Conservation (phyloP, 345 rosid genomes). For the Cardamine resedifolia region DNA sequence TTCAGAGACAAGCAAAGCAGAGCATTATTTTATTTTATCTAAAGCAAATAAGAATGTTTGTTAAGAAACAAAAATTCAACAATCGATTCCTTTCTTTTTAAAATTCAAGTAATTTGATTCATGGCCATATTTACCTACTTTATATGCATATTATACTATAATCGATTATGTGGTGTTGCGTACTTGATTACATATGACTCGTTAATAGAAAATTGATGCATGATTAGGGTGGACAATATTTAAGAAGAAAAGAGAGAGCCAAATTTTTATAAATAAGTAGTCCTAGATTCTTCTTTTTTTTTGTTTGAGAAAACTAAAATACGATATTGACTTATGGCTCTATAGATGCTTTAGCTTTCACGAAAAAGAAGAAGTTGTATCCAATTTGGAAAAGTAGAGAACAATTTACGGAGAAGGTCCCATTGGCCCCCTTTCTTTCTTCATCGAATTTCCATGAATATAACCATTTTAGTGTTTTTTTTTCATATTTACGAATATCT, state of each 20-base stretch:
- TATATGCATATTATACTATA: neutral
- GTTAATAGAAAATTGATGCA: neutral
- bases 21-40: neutral
- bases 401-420: slow-evolving; percentile 25
- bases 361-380: slow-evolving; percentile 31
- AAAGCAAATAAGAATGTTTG: neutral
- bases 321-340: slow-evolving; percentile 16
- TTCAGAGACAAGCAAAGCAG: no score
- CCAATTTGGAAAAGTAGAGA: slow-evolving; percentile 38
- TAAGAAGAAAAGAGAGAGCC: neutral
- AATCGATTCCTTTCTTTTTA: neutral
- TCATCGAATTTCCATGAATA: slow-evolving; percentile 13
- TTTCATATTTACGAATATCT: neutral
- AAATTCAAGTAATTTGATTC: neutral
- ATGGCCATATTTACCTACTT: neutral
- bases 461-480: neutral
- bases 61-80: neutral
- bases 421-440: slow-evolving; percentile 15
- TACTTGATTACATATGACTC: neutral
- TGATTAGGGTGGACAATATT: neutral
- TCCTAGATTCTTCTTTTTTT: neutral
- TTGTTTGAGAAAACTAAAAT: neutral
- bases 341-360: slow-evolving; percentile 25
- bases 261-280: neutral
- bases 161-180: neutral